Percentiles rank a stretch among this genome's conserved stretches.
Evolutionary conservation across 2,329 filamentous ascomycete species (phyloP).

Genomic region (Trichophyton equinum): DNA sequence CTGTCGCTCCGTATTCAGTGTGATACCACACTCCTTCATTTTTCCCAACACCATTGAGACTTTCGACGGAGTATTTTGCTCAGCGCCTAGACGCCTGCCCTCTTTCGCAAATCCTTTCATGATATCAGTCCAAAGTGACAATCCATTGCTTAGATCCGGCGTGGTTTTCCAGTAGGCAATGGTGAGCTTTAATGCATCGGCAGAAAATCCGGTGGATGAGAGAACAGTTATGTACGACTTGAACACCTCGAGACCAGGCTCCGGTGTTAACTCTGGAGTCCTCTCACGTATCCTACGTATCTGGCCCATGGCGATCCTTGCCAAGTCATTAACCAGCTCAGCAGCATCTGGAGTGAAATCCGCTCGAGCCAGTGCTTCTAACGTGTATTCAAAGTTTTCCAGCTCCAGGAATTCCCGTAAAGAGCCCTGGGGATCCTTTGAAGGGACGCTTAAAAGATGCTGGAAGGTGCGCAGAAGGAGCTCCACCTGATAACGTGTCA

Average conservation of each 20-base stretch:
- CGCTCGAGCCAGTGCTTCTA: constrained; percentile 28
- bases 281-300: constrained; percentile 15
- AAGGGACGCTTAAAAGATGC: constrained; percentile 37
- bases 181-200: constrained; percentile 41
- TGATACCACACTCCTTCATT: constrained; percentile 16
- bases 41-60: constrained; percentile 15
- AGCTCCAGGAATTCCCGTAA: constrained; percentile 23
- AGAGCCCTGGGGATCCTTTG: constrained; percentile 7
- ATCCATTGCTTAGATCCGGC: not conserved
- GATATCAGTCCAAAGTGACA: constrained; percentile 39
- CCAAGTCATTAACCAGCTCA: constrained; percentile 28
- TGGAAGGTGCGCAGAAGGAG: constrained; percentile 47
- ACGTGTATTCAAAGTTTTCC: constrained; percentile 29
- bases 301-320: constrained; percentile 26
- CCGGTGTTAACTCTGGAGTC: not conserved
- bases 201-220: constrained; percentile 42
- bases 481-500: constrained; percentile 54
- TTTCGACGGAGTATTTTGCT: constrained; percentile 11
- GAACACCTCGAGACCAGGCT: constrained; percentile 26
- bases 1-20: constrained; percentile 31
- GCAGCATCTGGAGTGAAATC: constrained; percentile 26
- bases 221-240: constrained; percentile 40
- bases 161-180: constrained; percentile 25
- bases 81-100: constrained; percentile 33
- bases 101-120: constrained; percentile 40